Base-by-base conservation (phyloP, 306 rosid species). In the Ceratonia siliqua region DNA sequence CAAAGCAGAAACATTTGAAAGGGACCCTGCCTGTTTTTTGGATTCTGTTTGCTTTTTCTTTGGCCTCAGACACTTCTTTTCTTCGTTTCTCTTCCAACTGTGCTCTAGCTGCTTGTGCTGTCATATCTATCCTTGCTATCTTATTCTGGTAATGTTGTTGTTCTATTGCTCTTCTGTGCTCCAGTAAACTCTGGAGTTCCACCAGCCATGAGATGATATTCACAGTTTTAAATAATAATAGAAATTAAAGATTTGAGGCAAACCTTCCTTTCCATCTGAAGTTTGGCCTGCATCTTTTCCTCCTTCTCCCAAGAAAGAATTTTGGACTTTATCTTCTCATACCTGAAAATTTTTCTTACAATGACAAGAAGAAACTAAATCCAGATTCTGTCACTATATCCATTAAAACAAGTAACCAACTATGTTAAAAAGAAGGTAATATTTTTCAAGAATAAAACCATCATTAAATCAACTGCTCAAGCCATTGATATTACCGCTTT, bases 301-400 rank as follows among this genome's bases (percentile, higher is more conserved):
- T 93, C 76, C 32, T 76, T 81, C 77, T 93, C 98, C 98, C 95
- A 93, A 1, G 68, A 72, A 62, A 78, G 75, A 72, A 89, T 89
- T 22, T 78, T 52, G 74, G 85, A 76, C 81, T 80, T 84, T 14
- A 71, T 73, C 72, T 82, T 87, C 70, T 86, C 91, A 75, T 86
- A 84, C 88, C 96, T 93, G 85, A 57, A 78, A 74, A 69, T 25
- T 73, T 61, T 50, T 15, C 48, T 76, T 43, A 22, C 74, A 74
- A 30, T 10, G 20, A 58, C 41, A 78, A 65, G 7, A 64, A 55
- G 25, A 49, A 48, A 78, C 24, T 49, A 61, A 52, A 46, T 69
- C 48, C 39, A 35, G 36, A 56, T 54, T 36, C 32, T 33, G 25
- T 32, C 27, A 9, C 64, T 49, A 28, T 42, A n/a, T 35, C n/a